Percentiles rank a stretch among this genome's conserved stretches.
These are phyloP conservation scores for Penicillium angulare DNA, from an alignment of 495 filamentous ascomycete species.

Conservation along the genomic window DNA sequence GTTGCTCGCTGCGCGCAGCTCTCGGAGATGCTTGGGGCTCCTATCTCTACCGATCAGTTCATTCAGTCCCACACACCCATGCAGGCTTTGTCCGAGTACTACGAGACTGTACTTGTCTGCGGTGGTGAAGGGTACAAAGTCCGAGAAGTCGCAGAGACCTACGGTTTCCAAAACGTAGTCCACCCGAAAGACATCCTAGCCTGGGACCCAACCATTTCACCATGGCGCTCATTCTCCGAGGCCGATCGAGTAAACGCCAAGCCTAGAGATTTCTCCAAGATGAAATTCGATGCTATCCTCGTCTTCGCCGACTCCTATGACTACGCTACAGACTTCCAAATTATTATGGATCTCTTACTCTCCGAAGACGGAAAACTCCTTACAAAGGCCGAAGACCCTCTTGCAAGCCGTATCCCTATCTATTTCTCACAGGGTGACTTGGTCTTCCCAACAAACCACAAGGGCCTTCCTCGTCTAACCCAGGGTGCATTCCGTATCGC, in stretches of 20 bases:
- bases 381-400: conserved; percentile 66
- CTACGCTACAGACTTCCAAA: conserved; percentile 80
- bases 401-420: conserved; percentile 67
- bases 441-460: conserved; percentile 76
- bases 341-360: conserved; percentile 80
- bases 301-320: conserved; percentile 82
- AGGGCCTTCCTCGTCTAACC: conserved; percentile 64
- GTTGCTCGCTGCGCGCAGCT: conserved; percentile 78
- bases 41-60: conserved; percentile 82
- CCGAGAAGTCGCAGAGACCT: conserved; percentile 77
- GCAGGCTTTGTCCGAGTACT: conserved; percentile 79
- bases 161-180: conserved; percentile 85
- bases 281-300: conserved; percentile 78
- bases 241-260: conserved; percentile 66
- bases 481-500: conserved; percentile 76
- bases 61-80: conserved; percentile 95
- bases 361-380: conserved; percentile 67
- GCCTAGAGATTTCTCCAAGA: conserved; percentile 63
- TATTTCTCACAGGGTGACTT: conserved; percentile 76
- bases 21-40: conserved; percentile 66
- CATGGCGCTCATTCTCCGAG: conserved; percentile 71
- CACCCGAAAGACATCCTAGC: conserved; percentile 90
- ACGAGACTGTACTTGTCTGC: conserved; percentile 79
- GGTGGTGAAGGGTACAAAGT: conserved; percentile 90
- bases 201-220: conserved; percentile 75